Evolutionary conservation across 176 grass and related monocot species (phyloP).

Genomic region (Hsuehochloa calcarea): DNA sequence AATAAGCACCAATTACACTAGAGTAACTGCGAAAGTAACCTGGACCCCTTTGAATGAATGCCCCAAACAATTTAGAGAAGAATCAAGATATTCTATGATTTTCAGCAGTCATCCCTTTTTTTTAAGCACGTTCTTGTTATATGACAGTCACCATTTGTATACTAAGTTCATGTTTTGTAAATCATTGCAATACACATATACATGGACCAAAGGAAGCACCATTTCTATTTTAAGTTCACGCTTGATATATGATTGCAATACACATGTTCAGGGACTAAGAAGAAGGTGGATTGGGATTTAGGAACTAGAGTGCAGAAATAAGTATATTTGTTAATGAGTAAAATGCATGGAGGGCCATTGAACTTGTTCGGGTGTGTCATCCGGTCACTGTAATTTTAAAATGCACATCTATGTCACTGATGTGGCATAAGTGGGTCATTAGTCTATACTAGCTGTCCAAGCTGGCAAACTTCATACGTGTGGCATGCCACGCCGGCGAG

Average conservation of each 20-base stretch:
- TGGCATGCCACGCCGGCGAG: too few species aligned
- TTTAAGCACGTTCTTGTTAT: not conserved
- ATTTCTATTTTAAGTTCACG: not conserved
- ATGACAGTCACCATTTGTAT: not conserved
- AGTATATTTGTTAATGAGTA: too few species aligned
- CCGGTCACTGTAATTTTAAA: too few species aligned
- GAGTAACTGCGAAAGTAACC: not conserved
- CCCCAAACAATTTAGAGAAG: not conserved
- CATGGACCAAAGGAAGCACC: not conserved
- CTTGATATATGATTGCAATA: conserved; percentile 10
- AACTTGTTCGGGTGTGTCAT: too few species aligned
- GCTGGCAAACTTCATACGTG: too few species aligned
- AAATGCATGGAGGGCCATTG: too few species aligned
- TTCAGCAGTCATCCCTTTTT: not conserved
- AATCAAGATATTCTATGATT: not conserved
- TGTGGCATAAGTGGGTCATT: too few species aligned
- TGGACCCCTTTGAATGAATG: not conserved
- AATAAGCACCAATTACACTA: not conserved
- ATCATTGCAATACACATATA: conserved; percentile 6
- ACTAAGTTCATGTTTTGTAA: not conserved
- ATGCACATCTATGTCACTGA: too few species aligned
- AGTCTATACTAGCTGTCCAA: too few species aligned
- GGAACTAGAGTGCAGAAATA: not conserved
- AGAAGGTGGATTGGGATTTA: not conserved
- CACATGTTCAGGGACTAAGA: not conserved